These are phyloP conservation scores for Chaetothyriales sp. DNA, from an alignment of 2,329 filamentous ascomycete genomes.

Conservation along the genomic window DNA sequence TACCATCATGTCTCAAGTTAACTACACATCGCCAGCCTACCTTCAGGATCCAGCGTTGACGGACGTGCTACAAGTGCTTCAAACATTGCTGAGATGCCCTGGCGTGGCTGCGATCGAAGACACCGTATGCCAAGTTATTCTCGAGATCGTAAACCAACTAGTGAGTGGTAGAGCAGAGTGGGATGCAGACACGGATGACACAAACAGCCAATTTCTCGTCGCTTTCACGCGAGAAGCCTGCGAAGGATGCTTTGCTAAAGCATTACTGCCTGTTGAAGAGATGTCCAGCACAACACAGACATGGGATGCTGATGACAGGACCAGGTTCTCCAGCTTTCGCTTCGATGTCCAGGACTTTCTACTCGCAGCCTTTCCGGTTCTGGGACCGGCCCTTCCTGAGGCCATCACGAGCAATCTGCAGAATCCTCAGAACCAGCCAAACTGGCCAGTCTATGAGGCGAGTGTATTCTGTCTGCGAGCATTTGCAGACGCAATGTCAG, in stretches of 20 bases:
- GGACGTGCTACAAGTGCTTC: constrained; percentile 22
- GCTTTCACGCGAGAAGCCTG: constrained; percentile 9
- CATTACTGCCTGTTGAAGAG: constrained; percentile 18
- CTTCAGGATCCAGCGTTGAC: constrained; percentile 5
- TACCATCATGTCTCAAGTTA: constrained; percentile 9
- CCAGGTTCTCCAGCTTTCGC: constrained; percentile 29
- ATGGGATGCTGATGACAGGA: constrained; percentile 30
- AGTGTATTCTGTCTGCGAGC: constrained; percentile 30
- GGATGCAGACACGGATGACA: constrained; percentile 22
- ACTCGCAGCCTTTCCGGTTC: constrained; percentile 27
- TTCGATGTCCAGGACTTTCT: constrained; percentile 33
- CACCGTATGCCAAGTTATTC: constrained; percentile 20
- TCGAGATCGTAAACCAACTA: constrained; percentile 26
- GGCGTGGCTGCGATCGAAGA: constrained; percentile 15
- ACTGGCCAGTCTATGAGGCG: constrained; percentile 31
- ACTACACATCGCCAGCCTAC: constrained; percentile 11
- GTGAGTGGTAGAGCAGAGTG: constrained; percentile 29
- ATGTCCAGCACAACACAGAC: constrained; percentile 11
- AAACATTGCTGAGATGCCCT: constrained; percentile 9
- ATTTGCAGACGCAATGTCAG: constrained; percentile 31
- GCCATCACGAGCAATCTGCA: constrained; percentile 27
- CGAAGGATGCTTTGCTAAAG: constrained; percentile 12
- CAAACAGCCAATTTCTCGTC: constrained; percentile 9
- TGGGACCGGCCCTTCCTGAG: constrained; percentile 28
- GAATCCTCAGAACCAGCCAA: constrained; percentile 20